Base-by-base conservation (phyloP, 83 land plant genomes). In the Larix sibirica region DNA sequence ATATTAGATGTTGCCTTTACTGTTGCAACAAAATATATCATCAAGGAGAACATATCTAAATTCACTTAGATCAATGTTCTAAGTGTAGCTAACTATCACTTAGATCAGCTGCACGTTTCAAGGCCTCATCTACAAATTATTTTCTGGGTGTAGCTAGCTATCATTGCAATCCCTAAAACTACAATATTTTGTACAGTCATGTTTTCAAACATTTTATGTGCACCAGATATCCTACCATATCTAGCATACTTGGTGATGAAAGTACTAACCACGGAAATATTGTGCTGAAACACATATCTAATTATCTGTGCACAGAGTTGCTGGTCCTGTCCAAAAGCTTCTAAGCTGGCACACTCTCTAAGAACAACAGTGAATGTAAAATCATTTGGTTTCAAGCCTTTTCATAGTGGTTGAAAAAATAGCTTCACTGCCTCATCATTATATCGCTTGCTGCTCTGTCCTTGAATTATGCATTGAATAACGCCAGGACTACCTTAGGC, bases 161-260 rank as follows among this genome's bases (percentile, higher is more conserved):
- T 78, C 21, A 66, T 70, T 73, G 83, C 3, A 23, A 6, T 82
- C 82, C 83, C 76, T 82, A 81, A 28, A 17, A 75, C 61, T n/a
- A 73, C 3, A 82, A 42, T 59, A 12, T 50, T 50, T 17, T 36
- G 26, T 17, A 33, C 58, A 42, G 50, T 4, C 82, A 82, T 79
- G 1, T 67, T 61, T 10, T 65, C 61, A 54, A 80, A 65, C 33
- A 42, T 20, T n/a, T 47, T 21, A 31, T 6, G 36, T n/a, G 73
- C 82, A 80, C 13, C 28, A 28, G 28, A 7, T 40, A 80, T 62
- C 13, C 60, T 21, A 21, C 77, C 78, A 62, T 20, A n/a, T 60
- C 40, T 80, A 20, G 80, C 73, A 60, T 64, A 80, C 62, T 26
- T 47, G 60, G 26, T 70, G 7, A 80, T 60, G 64, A 80, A 77